Percentiles rank a stretch among this genome's conserved stretches.
These are phyloP conservation scores for Epichloe brachyelytri DNA, from an alignment of 2,329 filamentous ascomycete genomes.

Conservation along the genomic window DNA sequence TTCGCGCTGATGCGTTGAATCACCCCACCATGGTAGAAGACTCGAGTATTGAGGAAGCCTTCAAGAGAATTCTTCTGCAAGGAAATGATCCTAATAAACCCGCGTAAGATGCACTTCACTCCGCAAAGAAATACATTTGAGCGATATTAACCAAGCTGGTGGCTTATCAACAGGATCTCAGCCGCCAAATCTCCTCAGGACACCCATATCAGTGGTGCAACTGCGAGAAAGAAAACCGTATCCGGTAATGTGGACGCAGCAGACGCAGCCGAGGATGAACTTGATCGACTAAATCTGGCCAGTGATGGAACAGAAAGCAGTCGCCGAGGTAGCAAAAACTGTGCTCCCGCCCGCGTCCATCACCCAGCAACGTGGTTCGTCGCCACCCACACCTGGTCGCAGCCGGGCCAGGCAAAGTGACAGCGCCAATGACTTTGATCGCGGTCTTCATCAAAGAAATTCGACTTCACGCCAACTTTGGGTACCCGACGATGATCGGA, in stretches of 20 bases:
- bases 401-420: conserved; percentile 9
- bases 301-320: conserved; percentile 6
- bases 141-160: not conserved
- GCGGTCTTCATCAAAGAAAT: conserved; percentile 11
- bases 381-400: conserved; percentile 10
- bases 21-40: conserved; percentile 13
- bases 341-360: conserved; percentile 16
- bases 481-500: conserved; percentile 13
- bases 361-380: conserved; percentile 8
- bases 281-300: conserved; percentile 3
- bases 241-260: conserved; percentile 1
- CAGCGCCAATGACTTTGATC: conserved; percentile 12
- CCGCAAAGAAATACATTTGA: not conserved
- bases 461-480: conserved; percentile 14
- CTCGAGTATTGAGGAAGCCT: conserved; percentile 14
- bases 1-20: conserved; percentile 7
- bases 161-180: not conserved
- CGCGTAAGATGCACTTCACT: not conserved
- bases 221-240: conserved; percentile 7
- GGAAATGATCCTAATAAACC: not conserved
- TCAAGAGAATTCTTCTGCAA: conserved; percentile 11
- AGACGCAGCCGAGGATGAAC: conserved; percentile 1
- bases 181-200: not conserved
- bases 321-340: conserved; percentile 12
- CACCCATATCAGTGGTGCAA: not conserved